Evolutionary conservation across 2,329 filamentous ascomycete genomes (phyloP), one percentile per base, ranked within the genome.

Genomic region (Pseudocercospora fijiensis): DNA sequence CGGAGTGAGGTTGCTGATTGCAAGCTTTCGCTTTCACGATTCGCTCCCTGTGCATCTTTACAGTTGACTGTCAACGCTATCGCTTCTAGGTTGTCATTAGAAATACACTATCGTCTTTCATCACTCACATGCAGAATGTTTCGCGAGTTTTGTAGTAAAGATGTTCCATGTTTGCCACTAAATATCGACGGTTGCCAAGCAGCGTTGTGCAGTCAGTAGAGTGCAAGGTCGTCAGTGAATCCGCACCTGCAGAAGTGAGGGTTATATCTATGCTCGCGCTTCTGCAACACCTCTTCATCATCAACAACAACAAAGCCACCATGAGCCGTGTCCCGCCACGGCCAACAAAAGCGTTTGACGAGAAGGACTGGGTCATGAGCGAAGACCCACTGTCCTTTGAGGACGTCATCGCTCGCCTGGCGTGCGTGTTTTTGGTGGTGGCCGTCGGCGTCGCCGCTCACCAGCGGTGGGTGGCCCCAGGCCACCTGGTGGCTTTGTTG

Each of bases 261-360:
- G 37, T 37, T 27, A 33, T 37, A 37, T 56, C 18, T 37, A 56
- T 18, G n/a, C 16, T 37, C 27, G 16, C 28, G 11, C 22, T 33
- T 56, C 30, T 10, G n/a, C 28, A 18, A 56, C 53, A 18, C 53
- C 41, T 56, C 53, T 20, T 56, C n/a, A 7, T 10, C 26, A 20
- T 37, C 27, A 56, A 56, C 53, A 56, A 33, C 53, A 56, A 22
- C 53, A 56, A 33, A 24, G 20, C 49, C 22, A 53, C 49, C 24
- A 61, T 61, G 59, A 47, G 28, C 55, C 9, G 33, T 27, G 33
- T 61, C 22, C 59, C 55, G 52, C 11, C 51, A 33, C 41, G 37
- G 37, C 37, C 37, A 41, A 41, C 37, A 41, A 41, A 41, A 41
- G 37, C 37, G 5, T 41, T 41, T n/a, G 18, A 20, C 16, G 7